Evolutionary conservation across 768 basidiomycete genomes (phyloP).

Genomic region (Jaapia argillacea): DNA sequence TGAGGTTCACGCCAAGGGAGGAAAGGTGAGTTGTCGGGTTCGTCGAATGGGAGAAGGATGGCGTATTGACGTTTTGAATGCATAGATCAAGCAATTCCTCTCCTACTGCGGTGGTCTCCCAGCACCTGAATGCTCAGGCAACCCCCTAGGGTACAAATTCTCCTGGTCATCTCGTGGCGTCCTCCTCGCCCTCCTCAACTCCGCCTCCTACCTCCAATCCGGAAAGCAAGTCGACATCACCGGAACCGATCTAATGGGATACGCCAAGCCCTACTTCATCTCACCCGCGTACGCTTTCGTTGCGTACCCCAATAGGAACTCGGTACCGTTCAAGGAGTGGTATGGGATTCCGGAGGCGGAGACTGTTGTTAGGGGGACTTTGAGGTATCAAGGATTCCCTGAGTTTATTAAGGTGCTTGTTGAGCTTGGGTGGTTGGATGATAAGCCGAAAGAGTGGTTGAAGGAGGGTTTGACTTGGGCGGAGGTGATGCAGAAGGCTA

Average conservation of each 20-base stretch:
- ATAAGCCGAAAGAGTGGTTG: slow-evolving; percentile 69
- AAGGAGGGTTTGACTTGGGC: slow-evolving; percentile 70
- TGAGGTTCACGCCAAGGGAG: slow-evolving; percentile 90
- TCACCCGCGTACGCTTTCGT: slow-evolving; percentile 94
- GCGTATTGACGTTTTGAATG: slow-evolving; percentile 3
- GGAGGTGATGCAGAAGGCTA: slow-evolving; percentile 67
- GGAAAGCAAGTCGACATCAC: slow-evolving; percentile 56
- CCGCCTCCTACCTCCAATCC: slow-evolving; percentile 67
- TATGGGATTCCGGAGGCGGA: slow-evolving; percentile 93
- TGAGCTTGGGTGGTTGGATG: slow-evolving; percentile 79
- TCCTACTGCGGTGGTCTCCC: slow-evolving; percentile 97
- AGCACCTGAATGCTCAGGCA: slow-evolving; percentile 81
- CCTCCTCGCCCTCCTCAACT: slow-evolving; percentile 88
- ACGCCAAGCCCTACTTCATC: slow-evolving; percentile 91
- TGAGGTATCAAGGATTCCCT: slow-evolving; percentile 95
- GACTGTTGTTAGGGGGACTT: slow-evolving; percentile 85
- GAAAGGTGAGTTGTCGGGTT: slow-evolving; percentile 51
- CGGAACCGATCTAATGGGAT: slow-evolving; percentile 80
- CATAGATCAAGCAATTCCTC: slow-evolving; percentile 78
- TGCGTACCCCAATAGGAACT: slow-evolving; percentile 95
- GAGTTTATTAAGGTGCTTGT: slow-evolving; percentile 87
- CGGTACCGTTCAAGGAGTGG: slow-evolving; percentile 79
- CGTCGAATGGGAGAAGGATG: background rate
- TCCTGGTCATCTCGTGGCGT: slow-evolving; percentile 97
- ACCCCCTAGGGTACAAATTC: slow-evolving; percentile 98